Conservation (phyloP, 2,329 filamentous ascomycete genomes). For the Phyllosticta citribraziliensis region DNA sequence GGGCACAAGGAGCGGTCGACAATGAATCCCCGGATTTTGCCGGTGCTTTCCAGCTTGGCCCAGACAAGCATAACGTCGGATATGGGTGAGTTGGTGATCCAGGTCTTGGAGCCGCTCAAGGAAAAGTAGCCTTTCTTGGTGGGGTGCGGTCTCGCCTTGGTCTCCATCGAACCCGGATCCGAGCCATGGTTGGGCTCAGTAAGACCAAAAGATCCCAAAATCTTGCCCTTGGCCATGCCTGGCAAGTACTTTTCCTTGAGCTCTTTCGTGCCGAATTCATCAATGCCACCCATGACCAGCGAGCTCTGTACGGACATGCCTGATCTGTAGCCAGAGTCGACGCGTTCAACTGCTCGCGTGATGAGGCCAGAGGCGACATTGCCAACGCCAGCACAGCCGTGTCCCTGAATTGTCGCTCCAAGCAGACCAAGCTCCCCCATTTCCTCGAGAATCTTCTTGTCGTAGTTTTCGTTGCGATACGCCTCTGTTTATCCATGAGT, state of each 20-base stretch:
- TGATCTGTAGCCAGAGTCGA: constrained; percentile 84
- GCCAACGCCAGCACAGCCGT: constrained; percentile 79
- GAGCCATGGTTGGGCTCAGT: constrained; percentile 92
- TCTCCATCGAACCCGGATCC: constrained; percentile 87
- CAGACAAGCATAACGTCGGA: constrained; percentile 78
- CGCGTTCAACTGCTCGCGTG: constrained; percentile 79
- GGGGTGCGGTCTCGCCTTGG: constrained; percentile 71
- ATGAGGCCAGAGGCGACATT: constrained; percentile 85
- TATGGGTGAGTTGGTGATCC: constrained; percentile 93
- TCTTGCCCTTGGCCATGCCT: constrained; percentile 68
- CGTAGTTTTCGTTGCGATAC: constrained; percentile 79
- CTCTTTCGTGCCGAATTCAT: constrained; percentile 78
- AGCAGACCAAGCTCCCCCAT: constrained; percentile 90
- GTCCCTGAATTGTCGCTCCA: constrained; percentile 76
- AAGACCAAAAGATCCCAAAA: constrained; percentile 78
- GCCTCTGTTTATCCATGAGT: constrained; percentile 48
- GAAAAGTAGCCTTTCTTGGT: constrained; percentile 73
- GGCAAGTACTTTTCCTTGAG: constrained; percentile 79
- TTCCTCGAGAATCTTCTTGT: constrained; percentile 73
- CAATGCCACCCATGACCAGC: constrained; percentile 84
- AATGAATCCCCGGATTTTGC: constrained; percentile 89
- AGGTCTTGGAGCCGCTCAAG: constrained; percentile 77
- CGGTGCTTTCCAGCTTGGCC: constrained; percentile 85
- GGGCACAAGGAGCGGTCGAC: constrained; percentile 80
- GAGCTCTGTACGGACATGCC: constrained; percentile 92